Percentiles rank a stretch among this genome's conserved stretches.
These are phyloP conservation scores for Phytophthora kernoviae DNA, from an alignment of 352 stramenopile species.

Conservation along the genomic window DNA sequence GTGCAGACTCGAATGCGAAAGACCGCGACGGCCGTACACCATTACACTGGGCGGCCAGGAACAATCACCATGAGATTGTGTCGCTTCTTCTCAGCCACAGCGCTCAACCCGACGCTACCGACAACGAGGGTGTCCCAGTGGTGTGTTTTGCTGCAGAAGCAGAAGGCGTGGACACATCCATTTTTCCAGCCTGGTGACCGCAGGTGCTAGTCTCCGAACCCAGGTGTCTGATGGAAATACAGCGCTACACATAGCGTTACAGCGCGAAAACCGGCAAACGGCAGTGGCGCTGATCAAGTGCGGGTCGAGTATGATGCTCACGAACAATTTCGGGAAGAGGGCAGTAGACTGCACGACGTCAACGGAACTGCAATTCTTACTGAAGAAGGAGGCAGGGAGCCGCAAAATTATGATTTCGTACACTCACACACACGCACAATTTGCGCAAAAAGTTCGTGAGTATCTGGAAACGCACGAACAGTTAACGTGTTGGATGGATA, in stretches of 20 bases:
- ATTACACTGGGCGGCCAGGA: conserved; percentile 78
- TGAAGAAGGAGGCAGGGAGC: conserved; percentile 76
- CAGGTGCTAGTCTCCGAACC: conserved; percentile 49
- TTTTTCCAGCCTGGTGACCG: conserved; percentile 51
- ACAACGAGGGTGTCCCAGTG: conserved; percentile 53
- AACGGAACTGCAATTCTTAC: conserved; percentile 71
- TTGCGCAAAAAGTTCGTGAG: conserved; percentile 68
- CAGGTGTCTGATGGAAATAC: conserved; percentile 62
- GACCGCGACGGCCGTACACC: conserved; percentile 69
- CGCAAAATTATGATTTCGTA: conserved; percentile 88
- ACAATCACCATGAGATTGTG: conserved; percentile 64
- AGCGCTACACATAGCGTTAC: conserved; percentile 72
- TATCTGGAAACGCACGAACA: conserved; percentile 60
- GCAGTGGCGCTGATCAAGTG: conserved; percentile 73
- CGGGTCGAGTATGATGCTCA: conserved; percentile 71
- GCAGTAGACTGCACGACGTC: conserved; percentile 84
- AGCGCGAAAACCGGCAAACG: conserved; percentile 70
- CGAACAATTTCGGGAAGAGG: conserved; percentile 64
- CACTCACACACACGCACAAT: conserved; percentile 68
- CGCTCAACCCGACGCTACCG: conserved; percentile 46
- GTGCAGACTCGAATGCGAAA: conserved; percentile 59
- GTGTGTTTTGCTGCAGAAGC: conserved; percentile 71
- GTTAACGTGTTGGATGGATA: conserved; percentile 85
- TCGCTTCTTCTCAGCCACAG: conserved; percentile 50
- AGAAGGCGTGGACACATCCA: conserved; percentile 51